Conservation (phyloP, 441 rosid species). For the Hypseocharis bilobata region DNA sequence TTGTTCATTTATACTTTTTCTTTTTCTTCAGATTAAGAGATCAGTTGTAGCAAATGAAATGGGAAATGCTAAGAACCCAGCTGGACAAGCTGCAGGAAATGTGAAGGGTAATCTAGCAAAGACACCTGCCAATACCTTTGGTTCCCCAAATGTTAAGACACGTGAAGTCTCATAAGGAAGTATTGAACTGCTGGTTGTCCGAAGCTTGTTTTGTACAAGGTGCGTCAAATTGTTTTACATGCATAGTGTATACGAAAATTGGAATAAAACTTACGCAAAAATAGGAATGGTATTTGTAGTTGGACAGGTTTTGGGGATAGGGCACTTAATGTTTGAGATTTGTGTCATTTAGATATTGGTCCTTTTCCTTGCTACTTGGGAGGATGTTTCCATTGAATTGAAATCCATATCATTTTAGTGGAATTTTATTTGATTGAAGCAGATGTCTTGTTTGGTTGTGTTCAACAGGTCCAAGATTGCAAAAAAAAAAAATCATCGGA, state of each 20-base stretch:
- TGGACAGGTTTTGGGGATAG: background rate
- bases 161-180: conserved; percentile 26
- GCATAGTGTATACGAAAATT: background rate
- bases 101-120: conserved; percentile 52
- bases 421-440: background rate
- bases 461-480: no score
- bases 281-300: background rate
- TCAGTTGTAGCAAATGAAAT: conserved; percentile 45
- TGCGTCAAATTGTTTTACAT: conserved; percentile 9
- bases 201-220: conserved; percentile 21
- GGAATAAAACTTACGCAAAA: background rate
- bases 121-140: conserved; percentile 41
- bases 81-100: conserved; percentile 46
- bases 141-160: conserved; percentile 42
- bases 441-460: background rate
- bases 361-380: no score
- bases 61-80: conserved; percentile 35
- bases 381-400: background rate
- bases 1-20: background rate
- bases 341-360: background rate
- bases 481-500: no score
- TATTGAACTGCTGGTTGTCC: conserved; percentile 2
- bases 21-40: conserved; percentile 51
- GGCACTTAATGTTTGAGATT: background rate
- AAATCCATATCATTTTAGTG: background rate